A percentile compares a stretch with the other conserved stretches of the same genome.
phyloP scores from a whole-genome alignment of 495 filamentous ascomycete species.

The Aspergillus avenaceus region DNA sequence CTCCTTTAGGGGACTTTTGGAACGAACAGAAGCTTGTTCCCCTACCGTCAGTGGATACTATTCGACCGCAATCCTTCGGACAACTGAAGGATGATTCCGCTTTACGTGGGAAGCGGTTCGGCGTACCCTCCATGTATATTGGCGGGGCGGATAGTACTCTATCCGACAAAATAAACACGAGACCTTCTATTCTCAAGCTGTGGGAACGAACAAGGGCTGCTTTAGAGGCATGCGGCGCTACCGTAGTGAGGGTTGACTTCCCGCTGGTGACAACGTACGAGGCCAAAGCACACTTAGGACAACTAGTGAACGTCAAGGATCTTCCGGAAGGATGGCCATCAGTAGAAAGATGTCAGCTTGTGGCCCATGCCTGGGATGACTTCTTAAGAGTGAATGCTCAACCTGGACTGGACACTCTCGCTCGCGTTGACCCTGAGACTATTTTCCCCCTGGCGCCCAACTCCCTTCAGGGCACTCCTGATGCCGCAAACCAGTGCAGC shows the following conservation, averaged over 20 bases:
- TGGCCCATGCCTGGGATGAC: conserved; percentile 34
- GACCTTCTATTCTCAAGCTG: conserved; percentile 26
- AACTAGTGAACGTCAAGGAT: conserved; percentile 27
- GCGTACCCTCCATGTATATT: conserved; percentile 33
- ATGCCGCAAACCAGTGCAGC: conserved; percentile 26
- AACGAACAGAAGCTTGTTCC: conserved; percentile 27
- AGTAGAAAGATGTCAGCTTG: conserved; percentile 31
- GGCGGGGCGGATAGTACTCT: conserved; percentile 21
- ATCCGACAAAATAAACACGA: conserved; percentile 20
- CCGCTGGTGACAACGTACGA: conserved; percentile 30
- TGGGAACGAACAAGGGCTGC: conserved; percentile 23
- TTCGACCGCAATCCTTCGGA: conserved; percentile 24
- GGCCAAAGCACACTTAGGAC: conserved; percentile 21
- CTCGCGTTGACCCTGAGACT: conserved; percentile 23
- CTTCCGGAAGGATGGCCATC: conserved; percentile 29
- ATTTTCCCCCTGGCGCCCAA: conserved; percentile 32
- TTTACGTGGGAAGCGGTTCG: conserved; percentile 27
- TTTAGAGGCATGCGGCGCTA: conserved; percentile 27
- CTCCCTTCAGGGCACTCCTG: conserved; percentile 24
- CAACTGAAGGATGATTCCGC: conserved; percentile 14
- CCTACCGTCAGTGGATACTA: conserved; percentile 19
- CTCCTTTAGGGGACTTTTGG: conserved; percentile 30
- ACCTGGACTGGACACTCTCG: conserved; percentile 19
- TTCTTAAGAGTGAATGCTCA: conserved; percentile 26
- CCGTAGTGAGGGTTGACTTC: conserved; percentile 31